Conservation (phyloP, 192 early-diverging fungal species). For the Pilobolus umbonatus region DNA sequence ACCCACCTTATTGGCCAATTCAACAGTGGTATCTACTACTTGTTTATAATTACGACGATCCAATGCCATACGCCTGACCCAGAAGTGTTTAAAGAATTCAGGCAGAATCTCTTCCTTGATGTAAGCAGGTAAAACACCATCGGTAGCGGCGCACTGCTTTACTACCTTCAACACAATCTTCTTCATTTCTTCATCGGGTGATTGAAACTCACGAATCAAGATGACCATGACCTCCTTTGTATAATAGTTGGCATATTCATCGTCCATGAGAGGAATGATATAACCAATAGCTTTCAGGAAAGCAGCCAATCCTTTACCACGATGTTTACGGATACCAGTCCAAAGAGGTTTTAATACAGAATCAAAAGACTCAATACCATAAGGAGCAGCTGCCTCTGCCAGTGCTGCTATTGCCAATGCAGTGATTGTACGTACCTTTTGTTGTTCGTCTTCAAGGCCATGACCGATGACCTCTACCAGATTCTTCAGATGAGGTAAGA, state of each 20-base stretch:
- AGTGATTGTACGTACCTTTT: conserved; percentile 93
- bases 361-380: conserved; percentile 98
- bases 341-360: conserved; percentile 84
- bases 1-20: conserved; percentile 89
- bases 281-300: conserved; percentile 99
- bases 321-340: conserved; percentile 90
- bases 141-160: conserved; percentile 92
- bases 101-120: conserved; percentile 90
- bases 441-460: conserved; percentile 94
- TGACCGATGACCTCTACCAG: conserved; percentile 89
- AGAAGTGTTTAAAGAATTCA: conserved; percentile 95
- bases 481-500: conserved; percentile 89
- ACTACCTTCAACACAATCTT: conserved; percentile 97
- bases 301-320: conserved; percentile 93
- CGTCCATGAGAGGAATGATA: conserved; percentile 97
- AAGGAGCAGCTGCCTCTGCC: conserved; percentile 95
- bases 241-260: conserved; percentile 90
- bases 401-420: conserved; percentile 92
- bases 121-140: conserved; percentile 82
- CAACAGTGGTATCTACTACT: conserved; percentile 94
- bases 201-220: conserved; percentile 93
- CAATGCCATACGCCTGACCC: conserved; percentile 96
- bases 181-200: conserved; percentile 98
- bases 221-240: conserved; percentile 92
- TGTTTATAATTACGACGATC: conserved; percentile 91